phyloP scores from a whole-genome alignment of 192 early-diverging fungal species.

The Rhizophagus prolifer region DNA sequence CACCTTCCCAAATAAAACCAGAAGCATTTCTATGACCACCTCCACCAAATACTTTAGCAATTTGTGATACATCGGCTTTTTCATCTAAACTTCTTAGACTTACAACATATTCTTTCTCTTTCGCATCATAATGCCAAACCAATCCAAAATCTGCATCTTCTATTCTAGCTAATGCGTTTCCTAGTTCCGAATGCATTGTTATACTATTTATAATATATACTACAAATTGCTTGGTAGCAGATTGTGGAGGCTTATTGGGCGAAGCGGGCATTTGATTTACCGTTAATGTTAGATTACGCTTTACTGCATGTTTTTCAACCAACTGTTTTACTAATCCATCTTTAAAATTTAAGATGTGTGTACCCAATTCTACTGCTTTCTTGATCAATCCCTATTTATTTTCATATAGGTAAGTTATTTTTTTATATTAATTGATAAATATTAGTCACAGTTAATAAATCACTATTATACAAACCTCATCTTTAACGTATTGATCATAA shows the following conservation, averaged over 20 bases:
- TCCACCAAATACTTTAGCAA: slow-evolving; percentile 15
- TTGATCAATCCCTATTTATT: background rate
- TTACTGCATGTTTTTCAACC: background rate
- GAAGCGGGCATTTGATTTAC: background rate
- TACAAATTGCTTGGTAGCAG: background rate
- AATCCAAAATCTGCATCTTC: slow-evolving; percentile 8
- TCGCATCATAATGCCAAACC: slow-evolving; percentile 1
- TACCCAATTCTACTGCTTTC: background rate
- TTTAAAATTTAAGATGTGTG: background rate
- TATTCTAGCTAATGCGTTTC: background rate
- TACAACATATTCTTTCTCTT: background rate
- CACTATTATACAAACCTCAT: background rate
- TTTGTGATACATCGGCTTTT: slow-evolving; percentile 16
- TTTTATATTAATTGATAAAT: no score
- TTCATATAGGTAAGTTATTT: no score
- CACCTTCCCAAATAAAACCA: slow-evolving; percentile 9
- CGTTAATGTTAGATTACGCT: background rate
- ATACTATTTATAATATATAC: background rate
- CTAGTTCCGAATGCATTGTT: background rate
- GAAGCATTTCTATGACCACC: slow-evolving; percentile 20
- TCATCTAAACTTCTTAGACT: slow-evolving; percentile 21
- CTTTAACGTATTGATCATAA: slow-evolving; percentile 1
- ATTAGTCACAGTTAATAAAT: background rate
- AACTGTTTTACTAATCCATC: background rate
- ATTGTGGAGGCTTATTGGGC: background rate